Percentiles rank a stretch among this genome's conserved stretches.
Evolutionary conservation across 1,284 basidiomycete genomes (phyloP).

Genomic region (Ustilago cynodontis): DNA sequence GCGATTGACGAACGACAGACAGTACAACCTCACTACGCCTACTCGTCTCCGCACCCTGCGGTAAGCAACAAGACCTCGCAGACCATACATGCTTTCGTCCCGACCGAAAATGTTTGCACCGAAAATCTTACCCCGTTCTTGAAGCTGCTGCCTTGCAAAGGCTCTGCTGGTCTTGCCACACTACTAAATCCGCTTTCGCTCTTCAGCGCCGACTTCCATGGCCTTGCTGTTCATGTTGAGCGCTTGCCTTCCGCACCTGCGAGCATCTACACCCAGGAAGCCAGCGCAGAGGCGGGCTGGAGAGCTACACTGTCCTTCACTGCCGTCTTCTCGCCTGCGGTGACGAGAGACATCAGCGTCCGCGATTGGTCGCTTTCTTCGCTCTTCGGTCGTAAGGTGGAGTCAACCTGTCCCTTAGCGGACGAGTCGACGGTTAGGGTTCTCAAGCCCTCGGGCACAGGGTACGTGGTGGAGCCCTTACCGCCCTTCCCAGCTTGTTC

Average conservation of each 20-base stretch:
- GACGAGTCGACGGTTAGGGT: constrained; percentile 40
- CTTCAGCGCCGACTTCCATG: constrained; percentile 89
- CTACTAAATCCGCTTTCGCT: constrained; percentile 87
- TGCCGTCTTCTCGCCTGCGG: constrained; percentile 80
- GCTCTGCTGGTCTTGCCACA: constrained; percentile 83
- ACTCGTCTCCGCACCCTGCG: constrained; percentile 8
- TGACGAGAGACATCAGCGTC: constrained; percentile 33
- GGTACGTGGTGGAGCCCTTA: constrained; percentile 26
- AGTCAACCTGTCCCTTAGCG: constrained; percentile 51
- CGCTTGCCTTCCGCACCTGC: constrained; percentile 1
- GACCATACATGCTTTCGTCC: constrained; percentile 47
- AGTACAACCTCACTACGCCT: constrained; percentile 37
- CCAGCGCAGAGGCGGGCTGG: constrained; percentile 71
- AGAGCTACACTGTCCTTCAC: constrained; percentile 83
- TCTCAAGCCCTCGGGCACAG: constrained; percentile 29
- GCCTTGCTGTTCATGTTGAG: constrained; percentile 78
- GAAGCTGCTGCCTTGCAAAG: constrained; percentile 91
- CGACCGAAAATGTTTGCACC: constrained; percentile 76
- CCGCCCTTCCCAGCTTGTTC: constrained; percentile 15
- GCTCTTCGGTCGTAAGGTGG: constrained; percentile 45
- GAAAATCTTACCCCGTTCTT: constrained; percentile 97
- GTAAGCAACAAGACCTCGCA: constrained; percentile 3
- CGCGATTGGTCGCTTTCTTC: constrained; percentile 52
- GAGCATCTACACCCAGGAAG: not conserved
- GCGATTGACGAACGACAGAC: constrained; percentile 60